Base-by-base conservation (phyloP, 164 flowering plant genomes). In the Nymphaea thermarum region DNA sequence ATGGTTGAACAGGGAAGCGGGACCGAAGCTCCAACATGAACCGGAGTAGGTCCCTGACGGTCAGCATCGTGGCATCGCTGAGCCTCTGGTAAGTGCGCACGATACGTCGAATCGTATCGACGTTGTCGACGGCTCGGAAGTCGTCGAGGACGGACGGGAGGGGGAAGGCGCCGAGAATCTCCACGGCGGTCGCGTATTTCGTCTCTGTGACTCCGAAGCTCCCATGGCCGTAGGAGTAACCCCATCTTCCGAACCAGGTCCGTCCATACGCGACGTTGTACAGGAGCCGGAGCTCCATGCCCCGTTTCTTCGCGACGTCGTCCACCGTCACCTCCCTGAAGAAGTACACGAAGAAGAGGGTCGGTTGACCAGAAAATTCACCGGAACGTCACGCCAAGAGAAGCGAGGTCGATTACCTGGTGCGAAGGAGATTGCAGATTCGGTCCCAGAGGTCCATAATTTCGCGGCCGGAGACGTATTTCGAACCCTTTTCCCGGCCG, bases 231-330 rank as follows among this genome's bases (percentile, higher is more conserved):
- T 89, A 91, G 42, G 51, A 77, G 70, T 91, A 93, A 1, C 85
- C 93, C 98, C 98, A 93, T 73, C 85, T 83, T 0, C 97, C 94
- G 69, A 89, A 91, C 98, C 98, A 91, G 3, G 96, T 55, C 44
- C 84, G 86, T 7, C 94, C 93, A 47, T 93, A 87, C 2, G 96
- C 91, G 6, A 86, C 81, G 2, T 91, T 90, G 64, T 91, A 74
- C 1, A 89, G 93, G 42, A 93, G 74, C 17, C 97, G 76, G 51
- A 91, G 85, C 63, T 91, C 91, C 94, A 93, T 86, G 2, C 76
- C 75, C 43, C 76, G 73, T 75, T 91, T 91, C 75, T 65, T 85
- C 8, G 97, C 84, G 0, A 74, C 44, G 73, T 92, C 98, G 65
- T 80, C 88, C 0, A 88, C 87, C 7, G 90, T 74, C 44, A 92